Base-by-base conservation (phyloP, 306 rosid genomes). In the Sechiopsis laciniata region DNA sequence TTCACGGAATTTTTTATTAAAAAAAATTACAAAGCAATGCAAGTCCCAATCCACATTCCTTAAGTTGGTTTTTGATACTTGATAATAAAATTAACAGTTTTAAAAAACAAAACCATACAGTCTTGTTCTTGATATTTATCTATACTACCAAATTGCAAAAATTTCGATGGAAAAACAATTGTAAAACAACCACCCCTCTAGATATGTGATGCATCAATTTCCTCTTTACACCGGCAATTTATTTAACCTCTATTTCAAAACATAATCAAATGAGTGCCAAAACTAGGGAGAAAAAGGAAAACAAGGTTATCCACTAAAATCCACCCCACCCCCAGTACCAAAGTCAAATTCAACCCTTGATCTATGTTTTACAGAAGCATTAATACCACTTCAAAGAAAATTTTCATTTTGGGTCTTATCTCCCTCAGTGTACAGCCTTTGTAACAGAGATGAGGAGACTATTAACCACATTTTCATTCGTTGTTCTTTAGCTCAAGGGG, bases 131-230 rank as follows among this genome's bases (percentile, higher is more conserved):
- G 56, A 68, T 19, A 40, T 17, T 35, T 20, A 66, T 16, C 55
- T 11, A n/a, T 11, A 19, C 71, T 42, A 17, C 72, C 72, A 66
- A 66, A 66, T 42, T 65, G 71, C 48, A 42, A 50, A 50, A 42
- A 8, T 42, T 42, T 42, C 48, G 9, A 42, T 42, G 48, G 6
- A 66, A 66, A 45, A 20, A 10, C 19, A 10, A 20, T 14, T 20
- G 73, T 15, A 7, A 11, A 69, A 26, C 40, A 69, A 50, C 42
- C 45, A 15, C 21, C 37, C 45, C 58, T 68, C 46, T 50, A 70
- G 14, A 32, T 10, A 68, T 17, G 19, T 14, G 45, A 61, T 24
- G 35, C 19, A 13, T 60, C 40, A 26, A 22, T 60, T 60, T 60
- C n/a, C 66, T 60, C 17, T 42, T 10, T 11, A 24, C 66, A 46